Base-by-base conservation (phyloP, 2,329 filamentous ascomycete genomes). In the Colletotrichum coccodes region DNA sequence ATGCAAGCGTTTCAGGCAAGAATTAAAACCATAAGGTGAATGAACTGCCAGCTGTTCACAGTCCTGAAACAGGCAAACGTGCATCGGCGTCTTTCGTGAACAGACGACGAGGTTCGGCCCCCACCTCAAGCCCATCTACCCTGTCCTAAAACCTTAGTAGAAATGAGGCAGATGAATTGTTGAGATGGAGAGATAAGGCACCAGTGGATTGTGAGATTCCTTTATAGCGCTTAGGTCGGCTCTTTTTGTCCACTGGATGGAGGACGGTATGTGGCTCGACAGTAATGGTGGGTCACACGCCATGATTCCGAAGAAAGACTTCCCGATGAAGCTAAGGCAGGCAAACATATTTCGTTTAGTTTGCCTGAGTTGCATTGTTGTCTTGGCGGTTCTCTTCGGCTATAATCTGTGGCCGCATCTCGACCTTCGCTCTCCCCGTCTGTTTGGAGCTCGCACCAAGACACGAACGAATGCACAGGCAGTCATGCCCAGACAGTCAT, bases 21-120 rank as follows among this genome's bases (percentile, higher is more conserved):
- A 65, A 54, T 60, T 30, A 52, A 60, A 32, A 54, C 60, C 18
- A 54, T 61, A 8, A 53, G 47, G 47, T 66, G 56, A 61, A 66
- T 38, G 11, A 38, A 38, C 36, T 16, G 36, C 38, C 38, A 47
- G 16, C n/a, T 46, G 21, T 14, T 49, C n/a, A 47, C 40, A 32
- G 11, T 47, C 46, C 32, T 46, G 47, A 54, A 49, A 61, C 47
- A 32, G 23, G 40, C 30, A 60, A 42, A 54, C 47, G 56, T 40
- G 32, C 12, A 49, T 56, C 49, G 32, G 52, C 40, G 49, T 61
- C 28, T 53, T 32, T 42, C n/a, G 28, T 49, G 14, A 42, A 42
- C 34, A n/a, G 26, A 53, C 14, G 36, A 54, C 28, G 21, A 46
- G 38, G 32, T 47, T 38, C 28, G 52, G 54, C 62, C 56, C 56